A percentile compares a stretch with the other conserved stretches of the same genome.
Evolutionary conservation across 2,329 filamentous ascomycete species (phyloP).

Genomic region (Fusarium setosum): DNA sequence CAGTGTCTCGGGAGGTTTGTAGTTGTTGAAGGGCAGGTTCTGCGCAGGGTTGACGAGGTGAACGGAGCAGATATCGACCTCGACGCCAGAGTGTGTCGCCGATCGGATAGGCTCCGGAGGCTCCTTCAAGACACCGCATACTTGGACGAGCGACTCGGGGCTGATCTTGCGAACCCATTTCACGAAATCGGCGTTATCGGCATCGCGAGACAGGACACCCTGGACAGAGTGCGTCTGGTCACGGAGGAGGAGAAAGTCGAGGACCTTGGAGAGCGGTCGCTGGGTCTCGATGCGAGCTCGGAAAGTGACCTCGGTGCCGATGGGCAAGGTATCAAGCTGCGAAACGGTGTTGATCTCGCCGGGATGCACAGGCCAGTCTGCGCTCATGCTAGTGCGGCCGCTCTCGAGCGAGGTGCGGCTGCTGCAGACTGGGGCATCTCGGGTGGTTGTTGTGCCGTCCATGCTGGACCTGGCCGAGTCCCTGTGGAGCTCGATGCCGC

Average conservation of each 20-base stretch:
- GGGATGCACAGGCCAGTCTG: constrained; percentile 54
- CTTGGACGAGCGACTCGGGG: constrained; percentile 80
- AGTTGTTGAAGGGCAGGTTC: constrained; percentile 64
- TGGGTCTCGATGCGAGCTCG: constrained; percentile 67
- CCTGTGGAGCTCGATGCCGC: constrained; percentile 45
- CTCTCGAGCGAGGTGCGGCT: constrained; percentile 50
- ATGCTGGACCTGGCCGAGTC: constrained; percentile 46
- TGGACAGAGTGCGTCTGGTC: constrained; percentile 88
- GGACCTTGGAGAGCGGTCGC: constrained; percentile 81
- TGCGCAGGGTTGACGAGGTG: constrained; percentile 63
- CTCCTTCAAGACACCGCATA: constrained; percentile 78
- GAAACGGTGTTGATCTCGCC: constrained; percentile 53
- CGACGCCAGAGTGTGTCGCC: constrained; percentile 79
- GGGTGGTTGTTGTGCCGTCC: constrained; percentile 32
- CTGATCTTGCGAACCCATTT: constrained; percentile 89
- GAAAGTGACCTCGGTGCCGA: constrained; percentile 55
- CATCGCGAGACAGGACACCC: constrained; percentile 71
- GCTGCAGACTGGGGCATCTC: constrained; percentile 26
- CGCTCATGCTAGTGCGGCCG: constrained; percentile 49
- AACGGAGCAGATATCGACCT: constrained; percentile 74
- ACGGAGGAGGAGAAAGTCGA: constrained; percentile 88
- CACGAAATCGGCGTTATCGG: constrained; percentile 74
- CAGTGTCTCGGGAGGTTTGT: constrained; percentile 72
- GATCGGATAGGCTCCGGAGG: constrained; percentile 81
- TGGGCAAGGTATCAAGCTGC: constrained; percentile 50